Conservation (phyloP, 1,139 yeast species). For the Waltiozyma sp. region DNA sequence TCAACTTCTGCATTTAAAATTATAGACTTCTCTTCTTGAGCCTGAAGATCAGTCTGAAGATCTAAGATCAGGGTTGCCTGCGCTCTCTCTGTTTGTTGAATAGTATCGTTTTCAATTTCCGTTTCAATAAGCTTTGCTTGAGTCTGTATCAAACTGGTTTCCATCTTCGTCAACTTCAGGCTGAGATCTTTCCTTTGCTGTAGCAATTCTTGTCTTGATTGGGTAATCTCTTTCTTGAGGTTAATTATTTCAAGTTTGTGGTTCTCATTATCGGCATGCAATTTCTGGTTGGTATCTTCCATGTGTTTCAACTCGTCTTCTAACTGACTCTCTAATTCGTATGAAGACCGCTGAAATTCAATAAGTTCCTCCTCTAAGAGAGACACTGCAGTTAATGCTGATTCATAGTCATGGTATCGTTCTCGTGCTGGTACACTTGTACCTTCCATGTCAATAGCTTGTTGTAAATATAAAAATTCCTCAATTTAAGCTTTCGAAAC, state of each 20-base stretch:
- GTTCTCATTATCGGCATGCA: neutral
- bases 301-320: neutral
- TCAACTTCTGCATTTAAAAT: neutral
- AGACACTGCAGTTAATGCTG: neutral
- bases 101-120: neutral
- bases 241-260: neutral
- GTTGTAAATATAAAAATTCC: too few species aligned
- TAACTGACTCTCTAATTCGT: neutral
- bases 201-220: neutral
- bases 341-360: neutral
- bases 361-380: neutral
- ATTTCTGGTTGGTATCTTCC: neutral
- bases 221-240: neutral
- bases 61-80: neutral
- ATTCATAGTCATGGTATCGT: neutral
- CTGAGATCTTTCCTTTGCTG: neutral
- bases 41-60: neutral
- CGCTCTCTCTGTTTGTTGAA: neutral
- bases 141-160: neutral
- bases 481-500: too few species aligned
- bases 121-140: neutral
- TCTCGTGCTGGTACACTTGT: neutral
- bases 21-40: neutral
- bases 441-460: neutral
- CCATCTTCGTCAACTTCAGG: neutral